Evolutionary conservation across 1,284 basidiomycete species (phyloP).

Genomic region (Thecaphora thlaspeos): DNA sequence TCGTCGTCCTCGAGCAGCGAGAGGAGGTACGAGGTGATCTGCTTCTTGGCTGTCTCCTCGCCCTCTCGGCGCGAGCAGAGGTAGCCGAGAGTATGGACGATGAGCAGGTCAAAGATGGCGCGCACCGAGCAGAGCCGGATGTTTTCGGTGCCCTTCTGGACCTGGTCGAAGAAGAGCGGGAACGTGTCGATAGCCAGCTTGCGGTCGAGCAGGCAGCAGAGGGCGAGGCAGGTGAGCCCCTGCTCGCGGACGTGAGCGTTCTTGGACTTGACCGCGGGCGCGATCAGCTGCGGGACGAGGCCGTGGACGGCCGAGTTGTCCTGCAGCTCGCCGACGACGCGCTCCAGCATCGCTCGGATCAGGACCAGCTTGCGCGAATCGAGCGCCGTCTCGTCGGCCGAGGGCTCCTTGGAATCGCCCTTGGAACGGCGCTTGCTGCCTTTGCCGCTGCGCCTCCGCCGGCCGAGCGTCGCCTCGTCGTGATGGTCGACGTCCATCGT

Average conservation of each 20-base stretch:
- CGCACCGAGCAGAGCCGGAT: constrained; percentile 80
- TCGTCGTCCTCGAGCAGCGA: constrained; percentile 68
- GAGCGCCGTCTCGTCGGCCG: constrained; percentile 29
- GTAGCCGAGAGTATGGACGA: constrained; percentile 81
- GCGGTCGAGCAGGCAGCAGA: constrained; percentile 87
- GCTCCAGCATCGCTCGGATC: constrained; percentile 85
- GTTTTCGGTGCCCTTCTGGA: constrained; percentile 72
- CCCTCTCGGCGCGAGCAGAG: constrained; percentile 61
- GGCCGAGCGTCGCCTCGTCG: neutral
- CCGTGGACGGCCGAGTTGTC: constrained; percentile 93
- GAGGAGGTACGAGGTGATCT: constrained; percentile 50
- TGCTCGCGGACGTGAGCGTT: constrained; percentile 79
- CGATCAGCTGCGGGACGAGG: constrained; percentile 81
- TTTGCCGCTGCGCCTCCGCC: neutral
- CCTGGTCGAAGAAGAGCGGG: constrained; percentile 82
- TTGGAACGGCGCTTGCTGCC: neutral
- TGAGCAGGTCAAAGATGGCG: constrained; percentile 84
- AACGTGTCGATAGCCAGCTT: constrained; percentile 88
- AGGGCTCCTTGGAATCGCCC: neutral
- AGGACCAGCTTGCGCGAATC: constrained; percentile 61
- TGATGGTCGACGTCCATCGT: constrained; percentile 18
- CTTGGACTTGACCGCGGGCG: constrained; percentile 85
- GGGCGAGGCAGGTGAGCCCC: constrained; percentile 78
- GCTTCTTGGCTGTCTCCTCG: constrained; percentile 39
- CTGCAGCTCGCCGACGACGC: constrained; percentile 70